Base-by-base conservation (phyloP, 441 rosid species). In the Flueggea neowawraea region DNA sequence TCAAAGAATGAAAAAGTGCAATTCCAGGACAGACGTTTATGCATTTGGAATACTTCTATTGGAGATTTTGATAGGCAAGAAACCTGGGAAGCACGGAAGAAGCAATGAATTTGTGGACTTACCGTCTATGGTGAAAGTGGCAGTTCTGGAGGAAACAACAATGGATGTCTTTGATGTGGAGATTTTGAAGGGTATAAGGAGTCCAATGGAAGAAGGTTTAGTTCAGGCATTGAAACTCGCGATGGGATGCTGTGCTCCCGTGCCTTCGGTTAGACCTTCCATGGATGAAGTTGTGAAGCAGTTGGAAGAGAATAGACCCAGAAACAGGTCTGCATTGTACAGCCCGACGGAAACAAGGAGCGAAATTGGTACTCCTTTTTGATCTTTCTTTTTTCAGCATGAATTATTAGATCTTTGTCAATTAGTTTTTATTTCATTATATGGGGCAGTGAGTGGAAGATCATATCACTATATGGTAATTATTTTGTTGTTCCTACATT, bases 211-310 rank as follows among this genome's bases (percentile, higher is more conserved):
- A 74, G 99, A 91, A 62, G 97, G 99, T 14, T 69, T 95, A 53
- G 90, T 89, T 69, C 99, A 89, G 77, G 96, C 96, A 36, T 63
- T 95, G 84, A 95, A 95, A 75, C 85, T 95, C 6, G 97, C 97
- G 4, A 95, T 95, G 99, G 99, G 99, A 16, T 95, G 99, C 36
- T 95, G 97, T 55, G 96, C 99, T 6, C 97, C 99, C 0, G 99
- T 89, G 57, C 81, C 94, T 33, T 67, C 97, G 0, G 97, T 94
- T 11, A 75, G 99, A 69, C 97, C 99, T 1, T 70, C 95, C 45
- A 95, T 91, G 92, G 97, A 95, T 59, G 99, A 95, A 66, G 97
- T 95, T 45, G 95, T 94, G 63, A 91, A 84, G 84, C 99, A 89
- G 74, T 68, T 95, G 74, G 99, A 95, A 59, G 97, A 95, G 73